Evolutionary conservation across 257 asterid genomes (phyloP), one percentile per base, ranked within the genome.

Genomic region (Rauvolfia tetraphylla): DNA sequence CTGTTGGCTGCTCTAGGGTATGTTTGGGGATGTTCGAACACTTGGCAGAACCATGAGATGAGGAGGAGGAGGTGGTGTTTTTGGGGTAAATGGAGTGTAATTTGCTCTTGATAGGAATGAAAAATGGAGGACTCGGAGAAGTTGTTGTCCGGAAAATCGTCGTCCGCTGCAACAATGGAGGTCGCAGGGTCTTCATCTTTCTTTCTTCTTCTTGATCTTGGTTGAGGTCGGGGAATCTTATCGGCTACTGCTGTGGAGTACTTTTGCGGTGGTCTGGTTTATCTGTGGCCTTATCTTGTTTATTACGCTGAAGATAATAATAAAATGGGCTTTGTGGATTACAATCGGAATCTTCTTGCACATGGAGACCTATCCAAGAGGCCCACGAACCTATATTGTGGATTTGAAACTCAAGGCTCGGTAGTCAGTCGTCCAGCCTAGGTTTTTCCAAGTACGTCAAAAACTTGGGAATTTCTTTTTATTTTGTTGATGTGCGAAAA

Each of bases 131-230:
- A 14, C 33, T 48, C 12, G 79, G 36, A 34, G 39, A 13, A 38
- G 42, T 1, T 29, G 61, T 13, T 29, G 69, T 17, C 0, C 5
- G 71, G 31, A 44, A 39, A 67, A 39, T 25, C 29, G n/a, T n/a
- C n/a, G 70, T 29, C 1, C 22, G 78, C 39, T n/a, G 59, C 20
- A 67, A 12, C 34, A 67, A 20, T 73, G 77, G 78, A 73, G 82
- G 27, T 53, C 82, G 70, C 20, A 67, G 38, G 7, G 68, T 73
- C 75, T 65, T 79, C 82, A 79, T 73, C 74, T 51, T 53, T 38
- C 3, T 56, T n/a, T 56, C 7, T n/a, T 23, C 7, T 23, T n/a
- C 31, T 56, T 23, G 63, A 23, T 56, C 31, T 56, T 56, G 63
- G n/a, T 0, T 20, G 49, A 20, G 48, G 29, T 6, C 1, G 23